A percentile compares a stretch with the other conserved stretches of the same genome.
phyloP scores from a whole-genome alignment of 2,329 filamentous ascomycete genomes.

The Davidsoniella neocaledoniae region DNA sequence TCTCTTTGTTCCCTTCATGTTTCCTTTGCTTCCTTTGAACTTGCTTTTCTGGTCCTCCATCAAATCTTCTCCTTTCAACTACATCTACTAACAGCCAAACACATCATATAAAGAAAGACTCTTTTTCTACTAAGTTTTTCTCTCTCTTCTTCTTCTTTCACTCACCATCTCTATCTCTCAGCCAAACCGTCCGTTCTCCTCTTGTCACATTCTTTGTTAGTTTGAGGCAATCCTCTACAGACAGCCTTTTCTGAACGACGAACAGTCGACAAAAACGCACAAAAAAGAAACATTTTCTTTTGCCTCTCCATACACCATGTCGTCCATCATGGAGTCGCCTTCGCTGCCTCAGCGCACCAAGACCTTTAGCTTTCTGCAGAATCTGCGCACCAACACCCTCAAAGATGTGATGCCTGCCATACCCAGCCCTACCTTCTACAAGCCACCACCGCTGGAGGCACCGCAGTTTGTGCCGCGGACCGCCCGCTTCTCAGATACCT shows the following conservation, averaged over 20 bases:
- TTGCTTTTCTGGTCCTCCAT: not conserved
- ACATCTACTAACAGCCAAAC: too few species aligned
- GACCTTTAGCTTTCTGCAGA: conserved; percentile 10
- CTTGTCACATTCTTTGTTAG: too few species aligned
- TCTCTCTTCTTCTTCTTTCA: not conserved
- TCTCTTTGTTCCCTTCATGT: too few species aligned
- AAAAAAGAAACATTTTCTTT: too few species aligned
- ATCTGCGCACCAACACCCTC: conserved; percentile 7
- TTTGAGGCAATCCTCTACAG: too few species aligned
- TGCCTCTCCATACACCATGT: not conserved
- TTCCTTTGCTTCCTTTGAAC: not conserved
- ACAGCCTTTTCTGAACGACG: too few species aligned
- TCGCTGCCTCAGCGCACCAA: conserved; percentile 5
- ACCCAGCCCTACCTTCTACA: conserved; percentile 6
- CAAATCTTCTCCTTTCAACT: not conserved
- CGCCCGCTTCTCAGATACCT: conserved; percentile 9
- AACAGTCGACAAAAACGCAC: too few species aligned
- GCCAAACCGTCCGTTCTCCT: too few species aligned
- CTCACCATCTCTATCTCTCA: not conserved
- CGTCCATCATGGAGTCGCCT: not conserved
- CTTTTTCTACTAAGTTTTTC: not conserved
- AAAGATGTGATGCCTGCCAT: conserved; percentile 2
- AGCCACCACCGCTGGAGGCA: not conserved
- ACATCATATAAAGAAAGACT: too few species aligned
- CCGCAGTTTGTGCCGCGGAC: conserved; percentile 6